These are phyloP conservation scores for Hypoxylon sp. DNA, from an alignment of 2,329 filamentous ascomycete species.

Conservation along the genomic window DNA sequence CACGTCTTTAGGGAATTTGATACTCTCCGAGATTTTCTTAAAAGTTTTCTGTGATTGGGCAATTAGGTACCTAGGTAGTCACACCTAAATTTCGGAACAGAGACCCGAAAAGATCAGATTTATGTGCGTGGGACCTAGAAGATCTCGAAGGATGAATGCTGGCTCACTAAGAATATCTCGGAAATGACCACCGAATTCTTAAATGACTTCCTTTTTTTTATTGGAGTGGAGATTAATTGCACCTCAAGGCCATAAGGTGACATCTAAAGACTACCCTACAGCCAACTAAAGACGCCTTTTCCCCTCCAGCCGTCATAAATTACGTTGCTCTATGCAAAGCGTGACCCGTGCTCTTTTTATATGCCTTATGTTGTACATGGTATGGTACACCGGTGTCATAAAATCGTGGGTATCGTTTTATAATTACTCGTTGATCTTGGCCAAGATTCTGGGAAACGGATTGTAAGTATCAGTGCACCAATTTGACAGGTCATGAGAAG, in stretches of 20 bases:
- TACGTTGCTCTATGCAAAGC: constrained; percentile 48
- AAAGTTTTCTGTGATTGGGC: neutral
- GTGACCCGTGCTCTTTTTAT: constrained; percentile 44
- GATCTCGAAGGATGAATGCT: neutral
- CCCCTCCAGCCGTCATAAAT: constrained; percentile 28
- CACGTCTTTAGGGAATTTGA: neutral
- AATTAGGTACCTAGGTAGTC: neutral
- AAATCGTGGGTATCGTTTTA: constrained; percentile 60
- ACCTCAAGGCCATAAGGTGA: constrained; percentile 33
- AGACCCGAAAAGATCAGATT: neutral
- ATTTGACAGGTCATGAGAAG: constrained; percentile 9
- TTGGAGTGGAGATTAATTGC: constrained; percentile 47
- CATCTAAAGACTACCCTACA: constrained; percentile 32
- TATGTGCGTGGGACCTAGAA: neutral
- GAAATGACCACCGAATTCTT: neutral
- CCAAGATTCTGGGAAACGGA: constrained; percentile 82
- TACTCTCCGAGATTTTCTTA: neutral
- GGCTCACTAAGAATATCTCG: neutral
- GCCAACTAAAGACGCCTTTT: constrained; percentile 40
- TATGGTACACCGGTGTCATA: constrained; percentile 53
- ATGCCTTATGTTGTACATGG: constrained; percentile 48
- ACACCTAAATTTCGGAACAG: neutral
- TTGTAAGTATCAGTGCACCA: neutral
- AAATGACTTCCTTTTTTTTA: constrained; percentile 15
- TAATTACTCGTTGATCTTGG: constrained; percentile 94